These are phyloP conservation scores for Coemansia sp. DNA, from an alignment of 192 early-diverging fungal species.

Conservation along the genomic window DNA sequence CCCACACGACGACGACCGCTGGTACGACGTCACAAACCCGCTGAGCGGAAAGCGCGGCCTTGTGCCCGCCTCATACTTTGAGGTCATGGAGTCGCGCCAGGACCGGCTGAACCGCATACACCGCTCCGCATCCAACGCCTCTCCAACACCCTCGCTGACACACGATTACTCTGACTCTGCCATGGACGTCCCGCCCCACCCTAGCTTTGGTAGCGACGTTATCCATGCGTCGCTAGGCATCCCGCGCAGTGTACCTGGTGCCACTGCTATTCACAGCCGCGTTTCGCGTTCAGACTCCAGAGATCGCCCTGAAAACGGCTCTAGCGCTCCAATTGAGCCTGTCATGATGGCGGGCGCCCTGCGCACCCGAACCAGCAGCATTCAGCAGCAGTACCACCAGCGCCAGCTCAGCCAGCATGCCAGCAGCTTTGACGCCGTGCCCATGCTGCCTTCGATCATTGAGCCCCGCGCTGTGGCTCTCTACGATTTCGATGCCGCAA, in stretches of 20 bases:
- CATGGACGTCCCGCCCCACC: background rate
- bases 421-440: constrained; percentile 12
- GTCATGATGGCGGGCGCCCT: constrained; percentile 21
- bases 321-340: constrained; percentile 7
- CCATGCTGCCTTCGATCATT: constrained; percentile 13
- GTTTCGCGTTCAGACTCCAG: constrained; percentile 8
- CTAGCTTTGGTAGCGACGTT: background rate
- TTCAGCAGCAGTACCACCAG: constrained; percentile 36
- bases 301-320: constrained; percentile 27
- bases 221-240: constrained; percentile 27
- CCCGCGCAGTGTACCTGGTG: constrained; percentile 24
- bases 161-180: background rate
- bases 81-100: constrained; percentile 58
- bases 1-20: constrained; percentile 66
- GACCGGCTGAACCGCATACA: constrained; percentile 51
- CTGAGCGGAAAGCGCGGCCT: constrained; percentile 66
- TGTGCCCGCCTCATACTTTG: constrained; percentile 71
- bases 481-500: constrained; percentile 71
- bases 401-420: constrained; percentile 29
- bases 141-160: constrained; percentile 13
- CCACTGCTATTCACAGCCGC: background rate
- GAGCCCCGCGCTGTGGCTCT: constrained; percentile 69
- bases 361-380: constrained; percentile 51
- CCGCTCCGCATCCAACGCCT: constrained; percentile 44
- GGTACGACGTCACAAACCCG: constrained; percentile 77